Percentiles rank a stretch among this genome's conserved stretches.
phyloP scores from a whole-genome alignment of 1,139 yeast species.

The Candida gigantensis region DNA sequence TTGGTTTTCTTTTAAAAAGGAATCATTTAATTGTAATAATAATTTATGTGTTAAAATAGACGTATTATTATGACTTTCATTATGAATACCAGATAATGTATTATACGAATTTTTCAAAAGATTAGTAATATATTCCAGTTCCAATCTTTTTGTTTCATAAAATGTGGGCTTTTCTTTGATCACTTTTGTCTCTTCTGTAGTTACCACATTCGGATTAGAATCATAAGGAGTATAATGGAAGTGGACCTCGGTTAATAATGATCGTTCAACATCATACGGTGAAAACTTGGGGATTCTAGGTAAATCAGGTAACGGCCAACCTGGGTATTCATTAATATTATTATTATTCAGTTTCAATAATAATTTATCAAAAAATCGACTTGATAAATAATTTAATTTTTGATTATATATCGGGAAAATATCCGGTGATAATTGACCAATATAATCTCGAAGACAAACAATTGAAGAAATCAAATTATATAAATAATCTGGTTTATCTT shows the following conservation, averaged over 20 bases:
- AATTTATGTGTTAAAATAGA: conserved; percentile 38
- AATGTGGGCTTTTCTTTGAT: conserved; percentile 32
- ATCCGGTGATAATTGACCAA: conserved; percentile 84
- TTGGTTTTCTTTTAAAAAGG: conserved; percentile 27
- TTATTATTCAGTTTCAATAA: conserved; percentile 26
- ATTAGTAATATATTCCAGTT: conserved; percentile 67
- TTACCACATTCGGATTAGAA: conserved; percentile 1
- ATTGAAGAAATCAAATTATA: conserved; percentile 77
- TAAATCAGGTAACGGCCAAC: conserved; percentile 83
- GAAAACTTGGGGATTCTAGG: conserved; percentile 62
- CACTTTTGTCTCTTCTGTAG: conserved; percentile 8
- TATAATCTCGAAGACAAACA: conserved; percentile 78
- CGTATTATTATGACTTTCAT: conserved; percentile 22
- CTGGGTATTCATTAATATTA: conserved; percentile 25
- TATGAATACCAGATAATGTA: conserved; percentile 55
- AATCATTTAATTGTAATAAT: conserved; percentile 36
- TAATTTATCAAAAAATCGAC: conserved; percentile 54
- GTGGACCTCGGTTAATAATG: conserved; percentile 75
- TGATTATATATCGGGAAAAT: conserved; percentile 73
- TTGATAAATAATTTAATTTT: conserved; percentile 59
- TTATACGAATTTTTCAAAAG: conserved; percentile 62
- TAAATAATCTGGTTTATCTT: conserved; percentile 46
- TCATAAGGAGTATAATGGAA: conserved; percentile 56
- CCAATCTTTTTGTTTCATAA: conserved; percentile 65
- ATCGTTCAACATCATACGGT: conserved; percentile 75